A percentile compares a stretch with the other conserved stretches of the same genome.
phyloP scores from a whole-genome alignment of 352 stramenopile species.

The Stramenopiles sp. region DNA sequence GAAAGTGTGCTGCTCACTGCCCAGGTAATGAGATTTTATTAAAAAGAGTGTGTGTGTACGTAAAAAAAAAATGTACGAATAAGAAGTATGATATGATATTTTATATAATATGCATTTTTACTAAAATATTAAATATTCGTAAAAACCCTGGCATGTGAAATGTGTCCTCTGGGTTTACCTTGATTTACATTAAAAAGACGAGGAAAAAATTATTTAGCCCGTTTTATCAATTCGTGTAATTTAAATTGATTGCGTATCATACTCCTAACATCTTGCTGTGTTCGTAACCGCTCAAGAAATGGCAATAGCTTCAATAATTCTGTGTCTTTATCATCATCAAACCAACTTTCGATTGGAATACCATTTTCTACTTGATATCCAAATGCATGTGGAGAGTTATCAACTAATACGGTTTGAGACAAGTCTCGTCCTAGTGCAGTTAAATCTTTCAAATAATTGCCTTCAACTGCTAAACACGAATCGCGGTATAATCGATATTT shows the following conservation, averaged over 20 bases:
- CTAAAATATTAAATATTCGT: no score
- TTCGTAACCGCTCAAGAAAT: slow-evolving; percentile 70
- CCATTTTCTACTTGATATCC: slow-evolving; percentile 94
- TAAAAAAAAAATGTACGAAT: no score
- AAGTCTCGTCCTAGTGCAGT: slow-evolving; percentile 80
- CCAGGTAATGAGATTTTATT: no score
- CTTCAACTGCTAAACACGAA: slow-evolving; percentile 80
- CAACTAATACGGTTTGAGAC: slow-evolving; percentile 76
- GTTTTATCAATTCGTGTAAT: slow-evolving; percentile 56
- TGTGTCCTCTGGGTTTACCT: no score
- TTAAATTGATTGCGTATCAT: slow-evolving; percentile 68
- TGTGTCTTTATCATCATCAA: slow-evolving; percentile 81
- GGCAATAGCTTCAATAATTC: slow-evolving; percentile 84
- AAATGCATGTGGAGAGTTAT: slow-evolving; percentile 94
- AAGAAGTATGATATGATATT: no score
- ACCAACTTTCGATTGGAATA: slow-evolving; percentile 95
- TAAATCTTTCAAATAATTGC: slow-evolving; percentile 97
- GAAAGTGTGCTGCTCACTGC: no score
- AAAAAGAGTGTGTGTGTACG: no score
- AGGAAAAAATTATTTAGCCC: no score
- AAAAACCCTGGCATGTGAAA: no score
- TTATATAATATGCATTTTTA: no score
- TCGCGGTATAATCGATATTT: slow-evolving; percentile 84
- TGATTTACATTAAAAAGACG: no score
- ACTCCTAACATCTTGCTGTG: slow-evolving; percentile 53